Evolutionary conservation across 2,329 filamentous ascomycete genomes (phyloP), one percentile per base, ranked within the genome.

Genomic region (Zarea fungicola): DNA sequence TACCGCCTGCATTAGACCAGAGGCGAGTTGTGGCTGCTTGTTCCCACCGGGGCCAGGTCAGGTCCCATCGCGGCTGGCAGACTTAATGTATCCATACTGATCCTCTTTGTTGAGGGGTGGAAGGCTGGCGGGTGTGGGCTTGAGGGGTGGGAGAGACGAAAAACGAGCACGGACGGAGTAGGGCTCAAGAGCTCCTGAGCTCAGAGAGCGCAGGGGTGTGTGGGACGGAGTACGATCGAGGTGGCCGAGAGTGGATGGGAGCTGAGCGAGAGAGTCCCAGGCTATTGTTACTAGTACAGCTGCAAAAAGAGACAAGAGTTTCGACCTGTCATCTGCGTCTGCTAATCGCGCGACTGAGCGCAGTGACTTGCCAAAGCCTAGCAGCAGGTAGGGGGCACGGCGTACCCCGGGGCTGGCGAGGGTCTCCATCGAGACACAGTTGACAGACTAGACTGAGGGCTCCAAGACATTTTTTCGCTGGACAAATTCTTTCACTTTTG

Each of bases 321-420:
- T 26, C 40, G 49, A 51, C 49, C 29, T 51, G 49, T 51, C 49
- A 51, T 47, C 43, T 47, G 21, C 36, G 47, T 37, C 21, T 43
- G 23, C n/a, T 48, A 47, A 42, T 48, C 45, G 45, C 45, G 45
- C 32, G 48, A 43, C 48, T 45, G 36, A 42, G 49, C 35, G 31
- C 31, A 41, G 45, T 28, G 45, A 42, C 34, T 13, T 41, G 28
- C 19, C 21, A 16, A 11, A 35, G 36, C 42, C 36, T 23, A 25
- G 39, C 14, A 25, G 25, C 10, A 9, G 21, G 23, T 19, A 21
- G 14, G 37, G 10, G 19, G 22, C 34, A n/a, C 19, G 11, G 13
- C n/a, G 44, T 31, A 32, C 41, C 41, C 40, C 23, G 34, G 16
- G 22, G 14, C 14, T 22, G 37, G 37, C 39, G 39, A 13, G n/a